These are phyloP conservation scores for Passalora sequoiae DNA, from an alignment of 2,329 filamentous ascomycete species.

Conservation along the genomic window DNA sequence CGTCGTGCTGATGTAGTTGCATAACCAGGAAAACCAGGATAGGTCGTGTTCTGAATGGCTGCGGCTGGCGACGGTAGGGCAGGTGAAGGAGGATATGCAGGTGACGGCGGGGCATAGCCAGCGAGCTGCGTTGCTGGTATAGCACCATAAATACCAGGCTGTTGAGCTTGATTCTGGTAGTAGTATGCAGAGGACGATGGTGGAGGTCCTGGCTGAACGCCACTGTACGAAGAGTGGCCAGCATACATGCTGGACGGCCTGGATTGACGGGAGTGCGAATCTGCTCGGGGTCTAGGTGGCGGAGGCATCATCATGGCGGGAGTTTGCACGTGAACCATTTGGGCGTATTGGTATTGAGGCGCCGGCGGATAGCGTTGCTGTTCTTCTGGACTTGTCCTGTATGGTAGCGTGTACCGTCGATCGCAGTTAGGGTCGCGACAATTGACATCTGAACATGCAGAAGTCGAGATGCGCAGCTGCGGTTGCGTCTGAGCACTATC, in stretches of 20 bases:
- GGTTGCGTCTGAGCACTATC: slow-evolving; percentile 33
- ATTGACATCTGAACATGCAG: slow-evolving; percentile 46
- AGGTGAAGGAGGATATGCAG: no score
- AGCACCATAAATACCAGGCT: slow-evolving; percentile 14
- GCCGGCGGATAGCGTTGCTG: slow-evolving; percentile 9
- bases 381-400: slow-evolving; percentile 6
- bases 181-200: slow-evolving; percentile 28
- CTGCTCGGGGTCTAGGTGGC: slow-evolving; percentile 17
- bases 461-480: no score
- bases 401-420: slow-evolving; percentile 23
- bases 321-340: slow-evolving; percentile 3
- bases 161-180: slow-evolving; percentile 13
- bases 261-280: slow-evolving; percentile 12
- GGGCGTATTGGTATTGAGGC: slow-evolving; percentile 19
- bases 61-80: slow-evolving; percentile 17
- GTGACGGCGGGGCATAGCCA: no score
- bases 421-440: slow-evolving; percentile 36
- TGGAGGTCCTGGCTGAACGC: slow-evolving; percentile 19
- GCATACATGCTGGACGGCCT: slow-evolving; percentile 25
- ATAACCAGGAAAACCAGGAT: slow-evolving; percentile 17
- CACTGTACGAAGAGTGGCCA: slow-evolving; percentile 16
- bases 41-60: slow-evolving; percentile 6
- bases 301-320: slow-evolving; percentile 14
- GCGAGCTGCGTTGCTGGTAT: slow-evolving; percentile 22
- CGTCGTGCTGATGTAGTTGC: slow-evolving; percentile 26